Evolutionary conservation across 2,329 filamentous ascomycete genomes (phyloP).

Genomic region (Colletotrichum trifolii): DNA sequence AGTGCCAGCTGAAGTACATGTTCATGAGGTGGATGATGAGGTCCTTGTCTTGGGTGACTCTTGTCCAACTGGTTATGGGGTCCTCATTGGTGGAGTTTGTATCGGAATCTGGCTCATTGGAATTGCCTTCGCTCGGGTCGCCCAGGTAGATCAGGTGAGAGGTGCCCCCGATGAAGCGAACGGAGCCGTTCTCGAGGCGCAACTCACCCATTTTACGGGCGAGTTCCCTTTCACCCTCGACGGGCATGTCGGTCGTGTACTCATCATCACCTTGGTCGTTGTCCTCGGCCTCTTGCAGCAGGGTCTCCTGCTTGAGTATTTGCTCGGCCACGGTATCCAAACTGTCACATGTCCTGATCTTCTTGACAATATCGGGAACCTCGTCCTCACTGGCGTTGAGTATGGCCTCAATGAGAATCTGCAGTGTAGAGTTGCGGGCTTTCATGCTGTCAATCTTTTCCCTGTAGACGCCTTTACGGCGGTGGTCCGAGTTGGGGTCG

Average conservation of each 20-base stretch:
- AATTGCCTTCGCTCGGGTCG: slow-evolving; percentile 52
- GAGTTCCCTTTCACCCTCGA: slow-evolving; percentile 79
- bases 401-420: slow-evolving; percentile 93
- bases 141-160: slow-evolving; percentile 90
- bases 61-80: slow-evolving; percentile 87
- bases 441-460: slow-evolving; percentile 91
- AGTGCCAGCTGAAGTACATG: slow-evolving; percentile 99
- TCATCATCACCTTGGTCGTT: slow-evolving; percentile 54
- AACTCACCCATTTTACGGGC: slow-evolving; percentile 95
- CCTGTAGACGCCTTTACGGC: slow-evolving; percentile 95
- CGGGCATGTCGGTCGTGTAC: slow-evolving; percentile 52
- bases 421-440: slow-evolving; percentile 85
- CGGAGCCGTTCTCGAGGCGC: slow-evolving; percentile 84
- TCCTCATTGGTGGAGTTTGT: slow-evolving; percentile 68
- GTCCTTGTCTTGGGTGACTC: slow-evolving; percentile 81
- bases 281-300: slow-evolving; percentile 48
- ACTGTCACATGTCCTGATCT: slow-evolving; percentile 87
- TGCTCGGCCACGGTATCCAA: slow-evolving; percentile 67
- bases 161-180: slow-evolving; percentile 92
- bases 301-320: slow-evolving; percentile 58
- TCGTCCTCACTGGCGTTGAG: slow-evolving; percentile 91
- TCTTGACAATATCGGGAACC: slow-evolving; percentile 81
- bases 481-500: slow-evolving; percentile 95
- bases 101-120: slow-evolving; percentile 55
- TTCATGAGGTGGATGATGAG: slow-evolving; percentile 89